These are phyloP conservation scores for Arachnopeziza araneosa DNA, from an alignment of 2,329 filamentous ascomycete species.

Conservation along the genomic window DNA sequence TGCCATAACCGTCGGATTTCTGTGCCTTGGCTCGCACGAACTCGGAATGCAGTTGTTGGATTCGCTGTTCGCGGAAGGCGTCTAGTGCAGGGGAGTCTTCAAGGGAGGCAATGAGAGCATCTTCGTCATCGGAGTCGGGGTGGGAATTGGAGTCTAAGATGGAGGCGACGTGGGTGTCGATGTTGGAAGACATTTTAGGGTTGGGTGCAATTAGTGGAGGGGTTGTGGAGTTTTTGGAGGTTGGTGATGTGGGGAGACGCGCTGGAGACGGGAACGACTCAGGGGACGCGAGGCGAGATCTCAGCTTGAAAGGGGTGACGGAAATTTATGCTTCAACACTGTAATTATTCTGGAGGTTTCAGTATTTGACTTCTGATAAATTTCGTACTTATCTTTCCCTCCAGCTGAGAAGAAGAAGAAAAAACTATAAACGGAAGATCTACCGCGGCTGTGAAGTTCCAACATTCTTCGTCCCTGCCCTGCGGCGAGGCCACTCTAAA, in stretches of 20 bases:
- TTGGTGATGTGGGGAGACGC: not conserved
- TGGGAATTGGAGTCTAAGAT: conserved; percentile 37
- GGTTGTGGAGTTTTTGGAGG: not conserved
- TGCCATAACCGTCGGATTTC: conserved; percentile 45
- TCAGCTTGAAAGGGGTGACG: not conserved
- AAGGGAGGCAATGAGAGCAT: conserved; percentile 51
- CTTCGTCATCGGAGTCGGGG: conserved; percentile 44
- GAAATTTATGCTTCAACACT: not conserved
- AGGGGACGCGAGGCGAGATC: not conserved
- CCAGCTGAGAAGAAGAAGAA: too few species aligned
- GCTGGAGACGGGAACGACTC: not conserved
- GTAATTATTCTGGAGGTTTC: not conserved
- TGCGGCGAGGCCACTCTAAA: conserved; percentile 10
- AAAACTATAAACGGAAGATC: not conserved
- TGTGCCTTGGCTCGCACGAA: conserved; percentile 46
- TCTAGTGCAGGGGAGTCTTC: conserved; percentile 46
- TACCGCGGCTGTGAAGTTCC: not conserved
- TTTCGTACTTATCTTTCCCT: not conserved
- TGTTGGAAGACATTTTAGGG: not conserved
- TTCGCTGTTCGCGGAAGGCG: conserved; percentile 49
- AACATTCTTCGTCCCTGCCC: not conserved
- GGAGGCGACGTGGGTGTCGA: conserved; percentile 44
- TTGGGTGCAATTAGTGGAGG: not conserved
- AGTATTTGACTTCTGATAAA: too few species aligned
- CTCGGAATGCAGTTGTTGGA: conserved; percentile 53